phyloP scores from a whole-genome alignment of 768 basidiomycete species.

The Vishniacozyma victoriae region DNA sequence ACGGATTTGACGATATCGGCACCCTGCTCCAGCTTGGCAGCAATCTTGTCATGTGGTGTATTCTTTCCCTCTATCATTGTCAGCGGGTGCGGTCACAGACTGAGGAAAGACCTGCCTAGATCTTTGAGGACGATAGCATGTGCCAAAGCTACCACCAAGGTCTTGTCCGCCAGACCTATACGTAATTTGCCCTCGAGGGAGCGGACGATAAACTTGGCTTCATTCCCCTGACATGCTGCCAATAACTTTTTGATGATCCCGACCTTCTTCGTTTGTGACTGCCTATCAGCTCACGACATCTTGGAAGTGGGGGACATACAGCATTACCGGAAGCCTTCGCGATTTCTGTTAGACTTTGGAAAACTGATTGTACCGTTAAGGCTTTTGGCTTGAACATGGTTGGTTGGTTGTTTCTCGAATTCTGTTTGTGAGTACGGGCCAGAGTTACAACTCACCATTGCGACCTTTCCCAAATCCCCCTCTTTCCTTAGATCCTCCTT shows the following conservation, averaged over 20 bases:
- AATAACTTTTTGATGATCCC: constrained; percentile 89
- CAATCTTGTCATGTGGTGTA: constrained; percentile 67
- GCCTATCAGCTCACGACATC: neutral
- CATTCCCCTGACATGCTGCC: constrained; percentile 80
- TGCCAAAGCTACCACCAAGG: constrained; percentile 88
- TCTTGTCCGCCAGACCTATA: constrained; percentile 93
- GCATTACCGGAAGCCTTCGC: constrained; percentile 77
- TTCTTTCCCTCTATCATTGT: constrained; percentile 59
- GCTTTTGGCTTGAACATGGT: constrained; percentile 91
- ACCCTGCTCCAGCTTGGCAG: constrained; percentile 67
- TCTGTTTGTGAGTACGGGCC: constrained; percentile 51
- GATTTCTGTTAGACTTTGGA: constrained; percentile 83
- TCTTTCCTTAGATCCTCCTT: constrained; percentile 90
- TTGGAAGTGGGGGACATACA: constrained; percentile 49
- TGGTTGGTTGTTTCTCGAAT: constrained; percentile 82
- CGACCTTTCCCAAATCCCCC: constrained; percentile 91
- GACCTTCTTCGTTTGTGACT: constrained; percentile 95
- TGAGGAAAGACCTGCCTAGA: constrained; percentile 50
- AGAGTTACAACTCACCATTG: constrained; percentile 60
- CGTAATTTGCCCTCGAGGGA: constrained; percentile 94
- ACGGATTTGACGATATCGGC: constrained; percentile 75
- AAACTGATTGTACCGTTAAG: constrained; percentile 80
- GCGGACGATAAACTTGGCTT: constrained; percentile 94
- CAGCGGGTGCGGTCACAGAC: constrained; percentile 46
- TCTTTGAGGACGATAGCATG: constrained; percentile 82